Conservation (phyloP, 225 moss, liverwort and hornwort species). For the Antitrichia curtipendula region DNA sequence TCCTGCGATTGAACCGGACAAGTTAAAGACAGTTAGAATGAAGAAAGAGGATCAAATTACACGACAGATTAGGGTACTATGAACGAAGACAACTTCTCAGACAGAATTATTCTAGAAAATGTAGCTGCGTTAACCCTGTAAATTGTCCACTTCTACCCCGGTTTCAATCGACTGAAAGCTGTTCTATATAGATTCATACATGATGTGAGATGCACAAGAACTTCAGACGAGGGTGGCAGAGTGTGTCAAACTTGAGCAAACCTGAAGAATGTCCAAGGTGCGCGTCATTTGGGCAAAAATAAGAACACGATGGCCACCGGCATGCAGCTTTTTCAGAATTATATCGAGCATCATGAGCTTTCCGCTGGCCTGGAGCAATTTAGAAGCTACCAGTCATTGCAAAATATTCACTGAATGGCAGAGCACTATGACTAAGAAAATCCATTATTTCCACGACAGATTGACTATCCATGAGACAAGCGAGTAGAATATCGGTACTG, state of each 20-base stretch:
- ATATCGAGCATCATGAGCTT: constrained; percentile 72
- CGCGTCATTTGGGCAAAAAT: constrained; percentile 94
- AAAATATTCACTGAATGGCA: background rate
- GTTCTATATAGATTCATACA: background rate
- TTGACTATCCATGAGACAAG: background rate
- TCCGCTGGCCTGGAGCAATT: constrained; percentile 66
- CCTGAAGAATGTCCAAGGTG: constrained; percentile 94
- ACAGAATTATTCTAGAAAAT: background rate
- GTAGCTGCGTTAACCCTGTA: background rate
- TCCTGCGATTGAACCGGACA: constrained; percentile 32
- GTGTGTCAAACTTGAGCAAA: background rate
- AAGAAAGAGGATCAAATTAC: background rate
- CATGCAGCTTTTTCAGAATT: constrained; percentile 46
- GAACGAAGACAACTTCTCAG: background rate
- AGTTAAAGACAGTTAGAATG: background rate
- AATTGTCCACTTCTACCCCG: background rate
- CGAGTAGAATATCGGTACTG: background rate
- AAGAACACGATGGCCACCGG: constrained; percentile 69
- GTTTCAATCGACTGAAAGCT: background rate
- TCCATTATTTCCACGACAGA: background rate
- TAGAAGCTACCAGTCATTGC: background rate
- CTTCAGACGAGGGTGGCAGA: background rate
- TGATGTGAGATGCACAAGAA: background rate
- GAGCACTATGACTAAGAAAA: background rate
- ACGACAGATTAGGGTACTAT: background rate